Evolutionary conservation across 2,329 filamentous ascomycete genomes (phyloP).

Genomic region (Pseudogymnoascus sp.): DNA sequence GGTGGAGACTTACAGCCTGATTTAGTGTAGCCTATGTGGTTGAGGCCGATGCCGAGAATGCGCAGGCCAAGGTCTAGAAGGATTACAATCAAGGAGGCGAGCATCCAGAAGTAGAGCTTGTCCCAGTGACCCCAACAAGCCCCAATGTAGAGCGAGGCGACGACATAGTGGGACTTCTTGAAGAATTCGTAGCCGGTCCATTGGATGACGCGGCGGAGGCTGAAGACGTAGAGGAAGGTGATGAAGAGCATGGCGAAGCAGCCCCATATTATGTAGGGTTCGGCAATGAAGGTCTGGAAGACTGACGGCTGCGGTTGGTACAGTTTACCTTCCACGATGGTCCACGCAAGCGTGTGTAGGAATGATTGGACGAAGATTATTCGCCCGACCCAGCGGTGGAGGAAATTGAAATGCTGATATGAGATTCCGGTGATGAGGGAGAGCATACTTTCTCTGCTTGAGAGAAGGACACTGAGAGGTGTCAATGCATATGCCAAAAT

Average conservation of each 20-base stretch:
- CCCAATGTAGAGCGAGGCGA: constrained; percentile 67
- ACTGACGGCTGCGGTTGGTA: constrained; percentile 64
- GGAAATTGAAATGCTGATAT: constrained; percentile 69
- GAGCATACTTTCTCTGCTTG: constrained; percentile 62
- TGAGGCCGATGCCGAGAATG: constrained; percentile 46
- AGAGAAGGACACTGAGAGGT: constrained; percentile 59
- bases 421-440: constrained; percentile 64
- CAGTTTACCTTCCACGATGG: constrained; percentile 54
- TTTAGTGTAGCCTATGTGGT: constrained; percentile 51
- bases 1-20: constrained; percentile 25
- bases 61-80: constrained; percentile 55
- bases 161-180: constrained; percentile 63
- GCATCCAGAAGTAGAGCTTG: constrained; percentile 59
- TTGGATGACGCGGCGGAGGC: constrained; percentile 50
- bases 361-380: constrained; percentile 61
- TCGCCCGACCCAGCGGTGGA: constrained; percentile 69
- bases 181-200: constrained; percentile 71
- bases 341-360: constrained; percentile 66
- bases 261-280: constrained; percentile 68
- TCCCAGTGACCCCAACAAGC: constrained; percentile 71
- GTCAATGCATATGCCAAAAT: constrained; percentile 67
- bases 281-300: constrained; percentile 48
- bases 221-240: constrained; percentile 52
- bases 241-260: constrained; percentile 60
- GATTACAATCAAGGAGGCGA: constrained; percentile 58